Percentiles rank a stretch among this genome's conserved stretches.
Conservation (phyloP, 225 moss, liverwort and hornwort genomes). For the Thuidium tamariscinum region DNA sequence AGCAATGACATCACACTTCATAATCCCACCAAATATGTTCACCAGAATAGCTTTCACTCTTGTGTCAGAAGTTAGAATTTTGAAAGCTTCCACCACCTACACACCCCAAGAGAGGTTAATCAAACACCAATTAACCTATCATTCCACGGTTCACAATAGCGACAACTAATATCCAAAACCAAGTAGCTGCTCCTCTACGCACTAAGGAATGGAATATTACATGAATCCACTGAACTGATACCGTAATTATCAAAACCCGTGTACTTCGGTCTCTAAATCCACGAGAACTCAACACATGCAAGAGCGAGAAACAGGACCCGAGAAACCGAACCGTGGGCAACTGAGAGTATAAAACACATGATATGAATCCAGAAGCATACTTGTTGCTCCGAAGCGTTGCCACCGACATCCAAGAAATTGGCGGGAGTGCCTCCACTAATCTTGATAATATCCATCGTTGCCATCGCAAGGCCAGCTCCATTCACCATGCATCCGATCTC, state of each 20-base stretch:
- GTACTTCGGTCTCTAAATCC: background rate
- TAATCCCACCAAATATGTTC: slow-evolving; percentile 98
- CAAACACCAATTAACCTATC: background rate
- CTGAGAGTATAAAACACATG: background rate
- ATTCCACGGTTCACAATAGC: background rate
- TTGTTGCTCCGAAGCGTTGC: slow-evolving; percentile 90
- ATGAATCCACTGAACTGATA: background rate
- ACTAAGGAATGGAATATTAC: background rate
- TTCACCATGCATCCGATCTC: slow-evolving; percentile 99
- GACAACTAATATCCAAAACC: background rate
- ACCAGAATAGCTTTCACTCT: slow-evolving; percentile 94
- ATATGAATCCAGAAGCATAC: slow-evolving; percentile 3
- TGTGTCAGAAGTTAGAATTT: slow-evolving; percentile 76
- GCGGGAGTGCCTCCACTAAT: slow-evolving; percentile 94
- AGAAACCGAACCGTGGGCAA: background rate
- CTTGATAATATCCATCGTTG: slow-evolving; percentile 99
- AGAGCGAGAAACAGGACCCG: background rate
- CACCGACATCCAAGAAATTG: slow-evolving; percentile 96
- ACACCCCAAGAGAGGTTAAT: background rate
- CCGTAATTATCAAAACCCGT: background rate
- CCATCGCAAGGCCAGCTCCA: slow-evolving; percentile 98
- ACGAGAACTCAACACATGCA: background rate
- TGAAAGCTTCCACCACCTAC: slow-evolving; percentile 95
- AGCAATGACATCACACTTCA: slow-evolving; percentile 98
- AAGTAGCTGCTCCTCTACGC: background rate